Percentiles rank a stretch among this genome's conserved stretches.
phyloP scores from a whole-genome alignment of 2,329 filamentous ascomycete species.

The Aspergillus sp. region DNA sequence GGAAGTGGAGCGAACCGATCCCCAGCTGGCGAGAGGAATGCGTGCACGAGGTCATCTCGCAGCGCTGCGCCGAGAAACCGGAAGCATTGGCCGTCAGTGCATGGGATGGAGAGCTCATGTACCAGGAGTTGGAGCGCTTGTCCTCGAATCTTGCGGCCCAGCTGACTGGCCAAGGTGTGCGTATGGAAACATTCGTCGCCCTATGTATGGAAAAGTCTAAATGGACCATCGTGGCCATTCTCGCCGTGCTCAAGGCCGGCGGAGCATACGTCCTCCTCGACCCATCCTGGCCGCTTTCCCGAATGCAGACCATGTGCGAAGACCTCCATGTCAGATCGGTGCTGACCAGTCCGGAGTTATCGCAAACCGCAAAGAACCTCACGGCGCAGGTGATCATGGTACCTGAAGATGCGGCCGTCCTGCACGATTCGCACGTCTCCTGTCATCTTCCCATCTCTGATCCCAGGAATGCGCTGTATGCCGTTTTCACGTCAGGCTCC shows the following conservation, averaged over 20 bases:
- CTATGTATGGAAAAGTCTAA: conserved; percentile 1
- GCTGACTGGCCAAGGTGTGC: conserved; percentile 22
- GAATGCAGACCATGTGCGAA: neutral
- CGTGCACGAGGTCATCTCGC: neutral
- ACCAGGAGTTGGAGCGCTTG: conserved; percentile 19
- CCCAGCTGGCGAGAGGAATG: no score
- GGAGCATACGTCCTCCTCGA: neutral
- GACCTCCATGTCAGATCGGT: neutral
- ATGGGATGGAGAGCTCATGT: conserved; percentile 18
- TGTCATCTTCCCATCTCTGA: no score
- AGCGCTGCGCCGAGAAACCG: neutral
- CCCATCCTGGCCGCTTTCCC: neutral
- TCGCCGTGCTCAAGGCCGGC: neutral
- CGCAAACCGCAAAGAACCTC: neutral
- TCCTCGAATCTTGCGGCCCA: conserved; percentile 21
- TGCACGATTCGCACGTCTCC: neutral
- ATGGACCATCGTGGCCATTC: conserved; percentile 1
- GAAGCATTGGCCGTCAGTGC: conserved; percentile 9
- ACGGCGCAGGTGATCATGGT: neutral
- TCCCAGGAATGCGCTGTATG: conserved; percentile 21
- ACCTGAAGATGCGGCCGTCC: neutral
- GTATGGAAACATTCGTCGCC: conserved; percentile 9
- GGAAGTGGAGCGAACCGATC: no score
- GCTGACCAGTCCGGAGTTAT: neutral
- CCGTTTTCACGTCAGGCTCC: conserved; percentile 37